Conservation (phyloP, 495 filamentous ascomycete genomes). For the Tuber microsphaerosporum region DNA sequence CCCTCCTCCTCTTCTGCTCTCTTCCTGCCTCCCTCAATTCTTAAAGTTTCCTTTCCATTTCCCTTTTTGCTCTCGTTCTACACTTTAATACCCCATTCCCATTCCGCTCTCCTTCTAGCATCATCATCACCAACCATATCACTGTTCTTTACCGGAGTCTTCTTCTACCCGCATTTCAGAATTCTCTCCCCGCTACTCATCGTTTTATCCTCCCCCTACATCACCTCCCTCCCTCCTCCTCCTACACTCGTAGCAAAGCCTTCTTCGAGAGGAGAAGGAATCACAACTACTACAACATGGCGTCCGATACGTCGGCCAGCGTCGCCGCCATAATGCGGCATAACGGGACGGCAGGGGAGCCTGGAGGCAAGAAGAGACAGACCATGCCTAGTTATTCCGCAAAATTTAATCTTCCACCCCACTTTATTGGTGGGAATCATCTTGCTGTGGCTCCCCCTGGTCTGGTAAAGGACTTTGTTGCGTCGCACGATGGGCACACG, state of each 20-base stretch:
- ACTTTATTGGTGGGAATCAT: conserved; percentile 93
- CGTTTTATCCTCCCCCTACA: conserved; percentile 10
- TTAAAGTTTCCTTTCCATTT: not conserved
- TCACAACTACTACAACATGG: conserved; percentile 15
- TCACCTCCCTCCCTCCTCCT: conserved; percentile 5
- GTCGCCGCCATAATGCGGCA: conserved; percentile 34
- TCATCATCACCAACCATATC: not conserved
- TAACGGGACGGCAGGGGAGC: conserved; percentile 26
- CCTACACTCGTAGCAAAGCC: not conserved
- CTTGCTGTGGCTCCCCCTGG: conserved; percentile 69
- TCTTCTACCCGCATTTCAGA: not conserved
- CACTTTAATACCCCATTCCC: not conserved
- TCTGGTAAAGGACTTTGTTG: conserved; percentile 89
- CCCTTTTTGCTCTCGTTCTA: not conserved
- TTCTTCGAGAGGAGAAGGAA: conserved; percentile 14
- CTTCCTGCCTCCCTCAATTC: not conserved
- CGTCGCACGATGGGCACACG: conserved; percentile 82
- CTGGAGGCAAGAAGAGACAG: conserved; percentile 35
- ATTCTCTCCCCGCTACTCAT: conserved; percentile 19
- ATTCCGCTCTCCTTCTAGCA: conserved; percentile 2
- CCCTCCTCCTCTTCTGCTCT: not conserved
- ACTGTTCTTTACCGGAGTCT: not conserved
- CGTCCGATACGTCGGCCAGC: conserved; percentile 33
- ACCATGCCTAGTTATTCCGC: conserved; percentile 51
- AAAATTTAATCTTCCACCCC: conserved; percentile 70